Conservation (phyloP, 371 early-diverging fungal species). For the Blakeslea trispora region DNA sequence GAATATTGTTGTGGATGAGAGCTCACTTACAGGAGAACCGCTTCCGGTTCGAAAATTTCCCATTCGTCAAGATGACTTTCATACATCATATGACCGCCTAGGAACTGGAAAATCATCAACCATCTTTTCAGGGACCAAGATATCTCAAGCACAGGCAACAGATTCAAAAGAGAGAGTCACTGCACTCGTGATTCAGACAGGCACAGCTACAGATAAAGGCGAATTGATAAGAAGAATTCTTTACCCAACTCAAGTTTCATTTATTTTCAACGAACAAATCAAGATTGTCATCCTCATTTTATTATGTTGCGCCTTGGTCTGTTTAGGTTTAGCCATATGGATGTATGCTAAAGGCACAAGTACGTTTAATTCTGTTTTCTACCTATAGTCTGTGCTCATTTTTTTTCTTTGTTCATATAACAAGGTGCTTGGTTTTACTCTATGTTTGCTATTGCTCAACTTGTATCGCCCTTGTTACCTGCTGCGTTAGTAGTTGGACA, state of each 20-base stretch:
- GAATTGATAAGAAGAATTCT: slow-evolving; percentile 75
- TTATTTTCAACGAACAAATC: slow-evolving; percentile 70
- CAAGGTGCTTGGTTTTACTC: slow-evolving; percentile 60
- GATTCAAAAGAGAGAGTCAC: slow-evolving; percentile 38
- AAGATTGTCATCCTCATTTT: slow-evolving; percentile 67
- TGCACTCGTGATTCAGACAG: slow-evolving; percentile 72
- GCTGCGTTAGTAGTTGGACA: slow-evolving; percentile 71
- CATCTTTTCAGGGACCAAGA: slow-evolving; percentile 52
- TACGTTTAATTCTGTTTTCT: slow-evolving; percentile 2
- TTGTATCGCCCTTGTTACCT: slow-evolving; percentile 69
- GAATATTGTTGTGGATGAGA: slow-evolving; percentile 71
- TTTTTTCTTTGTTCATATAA: no score
- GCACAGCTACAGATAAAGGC: slow-evolving; percentile 76
- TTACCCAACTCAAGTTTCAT: slow-evolving; percentile 63
- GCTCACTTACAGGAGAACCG: slow-evolving; percentile 66
- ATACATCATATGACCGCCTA: slow-evolving; percentile 36
- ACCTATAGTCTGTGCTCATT: background rate
- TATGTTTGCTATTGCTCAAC: slow-evolving; percentile 72
- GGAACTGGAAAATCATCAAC: slow-evolving; percentile 58
- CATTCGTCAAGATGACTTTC: slow-evolving; percentile 36
- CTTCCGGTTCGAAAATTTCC: slow-evolving; percentile 62
- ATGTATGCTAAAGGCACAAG: slow-evolving; percentile 45
- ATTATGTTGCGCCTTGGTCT: slow-evolving; percentile 57
- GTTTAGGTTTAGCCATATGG: slow-evolving; percentile 57
- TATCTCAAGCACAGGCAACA: slow-evolving; percentile 46